A percentile compares a stretch with the other conserved stretches of the same genome.
Evolutionary conservation across 1,284 basidiomycete genomes (phyloP).

Genomic region (Dichomitus squalens): DNA sequence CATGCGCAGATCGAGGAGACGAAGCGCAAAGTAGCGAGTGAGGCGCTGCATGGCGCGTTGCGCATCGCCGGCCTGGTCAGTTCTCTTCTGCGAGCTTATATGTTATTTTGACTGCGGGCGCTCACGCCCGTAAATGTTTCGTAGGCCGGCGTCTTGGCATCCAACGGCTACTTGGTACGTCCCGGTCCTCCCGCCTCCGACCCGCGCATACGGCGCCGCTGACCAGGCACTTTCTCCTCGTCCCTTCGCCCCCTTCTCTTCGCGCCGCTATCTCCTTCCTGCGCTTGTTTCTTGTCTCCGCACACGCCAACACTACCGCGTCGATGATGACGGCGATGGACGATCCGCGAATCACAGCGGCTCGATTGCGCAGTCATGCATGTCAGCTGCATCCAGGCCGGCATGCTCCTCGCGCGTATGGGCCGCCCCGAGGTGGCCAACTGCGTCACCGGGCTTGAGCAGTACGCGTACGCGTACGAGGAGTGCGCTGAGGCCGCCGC

Average conservation of each 20-base stretch:
- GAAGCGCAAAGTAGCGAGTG: slow-evolving; percentile 72
- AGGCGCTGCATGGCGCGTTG: slow-evolving; percentile 82
- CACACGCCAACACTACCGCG: too few species aligned
- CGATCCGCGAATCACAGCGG: slow-evolving; percentile 42
- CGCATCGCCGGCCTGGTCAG: slow-evolving; percentile 83
- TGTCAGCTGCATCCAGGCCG: slow-evolving; percentile 81
- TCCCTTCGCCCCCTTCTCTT: background rate
- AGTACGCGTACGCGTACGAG: slow-evolving; percentile 86
- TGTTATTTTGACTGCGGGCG: background rate
- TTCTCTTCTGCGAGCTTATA: slow-evolving; percentile 10
- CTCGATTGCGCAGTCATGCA: slow-evolving; percentile 86
- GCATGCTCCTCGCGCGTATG: slow-evolving; percentile 78
- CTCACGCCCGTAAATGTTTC: background rate
- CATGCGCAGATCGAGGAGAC: slow-evolving; percentile 59
- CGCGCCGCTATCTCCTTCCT: background rate
- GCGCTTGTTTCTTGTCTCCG: background rate
- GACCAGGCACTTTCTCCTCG: slow-evolving; percentile 1
- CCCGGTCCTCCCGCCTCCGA: background rate
- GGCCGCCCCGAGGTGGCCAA: slow-evolving; percentile 80
- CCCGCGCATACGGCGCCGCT: slow-evolving; percentile 12
- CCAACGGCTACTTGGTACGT: slow-evolving; percentile 79
- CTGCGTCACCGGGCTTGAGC: slow-evolving; percentile 83
- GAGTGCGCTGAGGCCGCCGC: slow-evolving; percentile 80
- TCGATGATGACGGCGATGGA: too few species aligned
- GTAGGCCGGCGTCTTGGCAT: slow-evolving; percentile 76